A percentile compares a stretch with the other conserved stretches of the same genome.
Evolutionary conservation across 1,139 yeast genomes (phyloP).

Genomic region (Hemisphaericaspora subhashii): DNA sequence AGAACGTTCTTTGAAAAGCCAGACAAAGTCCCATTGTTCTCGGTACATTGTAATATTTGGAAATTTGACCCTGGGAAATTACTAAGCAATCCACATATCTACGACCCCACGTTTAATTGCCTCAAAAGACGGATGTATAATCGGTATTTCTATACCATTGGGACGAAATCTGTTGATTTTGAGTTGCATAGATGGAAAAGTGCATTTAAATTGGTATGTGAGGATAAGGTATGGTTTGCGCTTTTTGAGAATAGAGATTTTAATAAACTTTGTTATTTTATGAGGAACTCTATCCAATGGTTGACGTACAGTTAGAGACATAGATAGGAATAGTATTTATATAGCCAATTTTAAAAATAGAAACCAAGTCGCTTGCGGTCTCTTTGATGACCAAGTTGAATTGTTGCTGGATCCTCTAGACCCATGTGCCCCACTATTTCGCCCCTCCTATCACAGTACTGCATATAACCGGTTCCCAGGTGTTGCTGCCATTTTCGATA

Average conservation of each 20-base stretch:
- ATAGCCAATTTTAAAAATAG: too few species aligned
- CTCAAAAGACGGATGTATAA: slow-evolving; percentile 1
- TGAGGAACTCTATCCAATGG: slow-evolving; percentile 24
- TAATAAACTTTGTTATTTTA: slow-evolving; percentile 20
- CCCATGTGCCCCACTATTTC: not conserved
- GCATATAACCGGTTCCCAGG: too few species aligned
- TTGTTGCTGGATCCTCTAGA: too few species aligned
- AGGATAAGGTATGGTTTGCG: slow-evolving; percentile 19
- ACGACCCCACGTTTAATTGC: not conserved
- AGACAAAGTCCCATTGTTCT: slow-evolving; percentile 22
- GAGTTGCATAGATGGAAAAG: slow-evolving; percentile 28
- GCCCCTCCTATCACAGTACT: too few species aligned
- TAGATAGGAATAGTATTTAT: too few species aligned
- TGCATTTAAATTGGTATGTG: slow-evolving; percentile 24
- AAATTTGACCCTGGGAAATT: slow-evolving; percentile 33
- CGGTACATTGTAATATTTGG: slow-evolving; percentile 38
- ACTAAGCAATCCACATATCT: slow-evolving; percentile 13
- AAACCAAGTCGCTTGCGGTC: too few species aligned
- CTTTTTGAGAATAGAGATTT: slow-evolving; percentile 21
- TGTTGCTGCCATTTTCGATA: not conserved
- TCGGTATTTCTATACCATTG: not conserved
- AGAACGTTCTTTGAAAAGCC: slow-evolving; percentile 15
- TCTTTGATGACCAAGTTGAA: too few species aligned
- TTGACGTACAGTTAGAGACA: slow-evolving; percentile 11
- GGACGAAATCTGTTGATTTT: slow-evolving; percentile 20